phyloP scores from a whole-genome alignment of 495 filamentous ascomycete species.

The Parachaetomium inaequale region DNA sequence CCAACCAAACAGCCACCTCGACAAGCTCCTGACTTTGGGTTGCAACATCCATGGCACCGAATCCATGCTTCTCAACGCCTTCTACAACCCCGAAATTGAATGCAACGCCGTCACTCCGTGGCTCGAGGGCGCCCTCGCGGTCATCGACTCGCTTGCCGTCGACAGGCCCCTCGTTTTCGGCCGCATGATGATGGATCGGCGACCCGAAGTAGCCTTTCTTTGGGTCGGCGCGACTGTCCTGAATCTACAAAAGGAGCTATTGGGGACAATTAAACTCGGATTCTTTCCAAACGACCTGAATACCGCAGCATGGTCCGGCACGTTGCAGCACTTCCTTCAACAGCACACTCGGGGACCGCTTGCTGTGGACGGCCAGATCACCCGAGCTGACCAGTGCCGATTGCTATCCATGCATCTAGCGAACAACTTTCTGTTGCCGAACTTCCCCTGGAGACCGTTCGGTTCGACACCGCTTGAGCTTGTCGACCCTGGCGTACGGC shows the following conservation, averaged over 20 bases:
- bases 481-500: neutral
- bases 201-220: conserved; percentile 13
- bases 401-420: conserved; percentile 12
- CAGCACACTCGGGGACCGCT: conserved; percentile 13
- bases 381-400: conserved; percentile 17
- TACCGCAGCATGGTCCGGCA: conserved; percentile 15
- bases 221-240: conserved; percentile 18
- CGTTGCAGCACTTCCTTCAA: conserved; percentile 18
- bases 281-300: conserved; percentile 2
- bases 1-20: neutral
- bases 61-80: conserved; percentile 18
- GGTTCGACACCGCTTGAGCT: conserved; percentile 1
- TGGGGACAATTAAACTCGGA: conserved; percentile 5
- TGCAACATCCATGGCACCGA: neutral
- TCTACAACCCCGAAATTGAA: conserved; percentile 17
- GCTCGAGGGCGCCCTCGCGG: conserved; percentile 19
- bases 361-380: neutral
- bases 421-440: neutral
- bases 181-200: conserved; percentile 22
- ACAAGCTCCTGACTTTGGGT: neutral
- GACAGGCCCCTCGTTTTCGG: conserved; percentile 4
- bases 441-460: conserved; percentile 16
- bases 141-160: conserved; percentile 7
- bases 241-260: conserved; percentile 10
- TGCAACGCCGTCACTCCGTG: conserved; percentile 21